A percentile compares a stretch with the other conserved stretches of the same genome.
phyloP scores from a whole-genome alignment of 805 yeast genomes.

The Hemisphaericaspora nanyangensis region DNA sequence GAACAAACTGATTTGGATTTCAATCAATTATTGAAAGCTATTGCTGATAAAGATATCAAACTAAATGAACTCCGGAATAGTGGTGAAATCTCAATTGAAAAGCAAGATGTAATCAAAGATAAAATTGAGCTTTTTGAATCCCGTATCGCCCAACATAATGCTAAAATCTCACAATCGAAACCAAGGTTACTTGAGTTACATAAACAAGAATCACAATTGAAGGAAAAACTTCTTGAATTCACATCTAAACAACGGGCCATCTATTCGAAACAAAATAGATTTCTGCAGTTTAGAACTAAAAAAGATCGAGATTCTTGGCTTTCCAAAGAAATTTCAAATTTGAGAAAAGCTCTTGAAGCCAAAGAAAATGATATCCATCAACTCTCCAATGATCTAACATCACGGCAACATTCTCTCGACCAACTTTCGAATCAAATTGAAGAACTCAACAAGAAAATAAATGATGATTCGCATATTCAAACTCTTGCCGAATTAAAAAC shows the following conservation, averaged over 20 bases:
- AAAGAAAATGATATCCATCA: slow-evolving; percentile 22
- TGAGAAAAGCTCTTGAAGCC: slow-evolving; percentile 25
- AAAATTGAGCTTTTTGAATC: slow-evolving; percentile 17
- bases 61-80: slow-evolving; percentile 41
- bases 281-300: slow-evolving; percentile 51
- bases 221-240: slow-evolving; percentile 35
- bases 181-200: slow-evolving; percentile 42
- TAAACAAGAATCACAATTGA: slow-evolving; percentile 37
- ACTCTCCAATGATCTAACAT: slow-evolving; percentile 16
- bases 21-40: slow-evolving; percentile 43
- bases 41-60: slow-evolving; percentile 49
- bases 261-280: slow-evolving; percentile 69
- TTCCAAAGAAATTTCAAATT: slow-evolving; percentile 41
- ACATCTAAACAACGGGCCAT: slow-evolving; percentile 55
- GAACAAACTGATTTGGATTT: slow-evolving; percentile 49
- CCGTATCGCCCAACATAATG: slow-evolving; percentile 34
- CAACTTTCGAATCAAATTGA: slow-evolving; percentile 13
- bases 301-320: slow-evolving; percentile 70
- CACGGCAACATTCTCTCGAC: slow-evolving; percentile 21
- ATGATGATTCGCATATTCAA: slow-evolving; percentile 7
- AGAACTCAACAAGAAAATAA: slow-evolving; percentile 10
- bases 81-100: slow-evolving; percentile 26
- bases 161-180: slow-evolving; percentile 27
- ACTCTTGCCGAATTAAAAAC: slow-evolving; percentile 14
- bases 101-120: slow-evolving; percentile 18